These are phyloP conservation scores for Microsporum audouinii DNA, from an alignment of 2,329 filamentous ascomycete genomes.

Conservation along the genomic window DNA sequence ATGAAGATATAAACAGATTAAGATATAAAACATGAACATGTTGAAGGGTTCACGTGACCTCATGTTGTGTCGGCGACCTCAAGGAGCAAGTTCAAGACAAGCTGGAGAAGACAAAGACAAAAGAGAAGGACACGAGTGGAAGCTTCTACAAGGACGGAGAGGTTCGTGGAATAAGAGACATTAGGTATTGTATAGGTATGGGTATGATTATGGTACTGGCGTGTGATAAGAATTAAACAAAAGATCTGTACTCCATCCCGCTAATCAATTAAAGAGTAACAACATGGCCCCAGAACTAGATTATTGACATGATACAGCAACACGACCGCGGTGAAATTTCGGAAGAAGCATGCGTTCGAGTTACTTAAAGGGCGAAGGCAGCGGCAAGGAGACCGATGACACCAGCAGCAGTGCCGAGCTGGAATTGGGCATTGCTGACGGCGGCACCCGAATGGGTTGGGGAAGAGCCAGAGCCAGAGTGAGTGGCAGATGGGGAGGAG, in stretches of 20 bases:
- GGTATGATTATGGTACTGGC: not conserved
- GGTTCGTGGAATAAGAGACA: not conserved
- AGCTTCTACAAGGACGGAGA: not conserved
- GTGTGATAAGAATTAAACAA: not conserved
- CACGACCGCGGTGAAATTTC: not conserved
- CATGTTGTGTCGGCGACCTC: too few species aligned
- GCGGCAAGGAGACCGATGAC: slow-evolving; percentile 27
- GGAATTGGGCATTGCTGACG: not conserved
- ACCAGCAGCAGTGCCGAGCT: slow-evolving; percentile 23
- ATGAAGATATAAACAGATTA: too few species aligned
- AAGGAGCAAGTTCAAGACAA: too few species aligned
- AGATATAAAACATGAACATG: too few species aligned
- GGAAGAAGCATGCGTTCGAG: not conserved
- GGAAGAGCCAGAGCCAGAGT: not conserved
- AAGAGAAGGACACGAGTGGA: too few species aligned
- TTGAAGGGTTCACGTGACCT: too few species aligned
- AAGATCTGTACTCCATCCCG: slow-evolving; percentile 2
- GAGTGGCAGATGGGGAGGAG: too few species aligned
- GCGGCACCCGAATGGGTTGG: slow-evolving; percentile 7
- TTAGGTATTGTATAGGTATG: not conserved
- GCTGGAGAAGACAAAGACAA: too few species aligned
- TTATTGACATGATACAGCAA: not conserved
- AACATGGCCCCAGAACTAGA: not conserved
- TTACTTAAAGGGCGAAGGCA: slow-evolving; percentile 27
- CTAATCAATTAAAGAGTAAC: slow-evolving; percentile 1